Base-by-base conservation (phyloP, 2,329 filamentous ascomycete genomes). In the Teratosphaeria gauchensis region DNA sequence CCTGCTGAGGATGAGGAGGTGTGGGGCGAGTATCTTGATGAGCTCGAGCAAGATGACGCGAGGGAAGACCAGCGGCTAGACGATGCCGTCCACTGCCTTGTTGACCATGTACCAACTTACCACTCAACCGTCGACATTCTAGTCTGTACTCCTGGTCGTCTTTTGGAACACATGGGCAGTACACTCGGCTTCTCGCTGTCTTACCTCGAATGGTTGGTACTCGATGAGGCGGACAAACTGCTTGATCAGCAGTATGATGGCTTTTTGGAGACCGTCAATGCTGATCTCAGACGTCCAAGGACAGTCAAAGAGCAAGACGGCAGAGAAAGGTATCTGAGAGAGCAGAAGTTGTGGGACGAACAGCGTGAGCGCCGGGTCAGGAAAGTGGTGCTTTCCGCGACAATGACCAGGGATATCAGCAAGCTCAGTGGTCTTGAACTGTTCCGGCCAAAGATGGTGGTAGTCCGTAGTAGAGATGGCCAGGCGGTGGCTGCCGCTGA, bases 181-280 rank as follows among this genome's bases (percentile, higher is more conserved):
- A 97, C 92, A 0, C 83, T 84, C 2, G 91, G 90, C 0, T 96
- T 97, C 71, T 83, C 80, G 0, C 78, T 97, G 24, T 83, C 88
- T 58, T 81, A 88, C 69, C 78, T 96, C 4, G 84, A 89, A 61
- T 97, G 92, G 91, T 79, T 97, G 0, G 84, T 96, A 2, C 88
- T 96, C 53, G 92, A 97, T 67, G 92, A 97, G 74, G 94, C 92
- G 11, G 92, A 97, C 73, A 90, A 94, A 69, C 78, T 97, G 12
- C 81, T 97, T 5, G 88, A 92, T 51, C 90, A 97, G 72, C 68
- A 70, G 46, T 69, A 70, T 48, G 65, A 69, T 42, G 66, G 64
- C 8, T 70, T 71, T 28, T 51, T 70, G 1, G 63, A 67, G n/a
- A 57, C 58, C 6, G 52, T 72, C 14, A 62, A 68, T 12, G 55